Evolutionary conservation across 768 basidiomycete species (phyloP).

Genomic region (Lanmaoa rubissima): DNA sequence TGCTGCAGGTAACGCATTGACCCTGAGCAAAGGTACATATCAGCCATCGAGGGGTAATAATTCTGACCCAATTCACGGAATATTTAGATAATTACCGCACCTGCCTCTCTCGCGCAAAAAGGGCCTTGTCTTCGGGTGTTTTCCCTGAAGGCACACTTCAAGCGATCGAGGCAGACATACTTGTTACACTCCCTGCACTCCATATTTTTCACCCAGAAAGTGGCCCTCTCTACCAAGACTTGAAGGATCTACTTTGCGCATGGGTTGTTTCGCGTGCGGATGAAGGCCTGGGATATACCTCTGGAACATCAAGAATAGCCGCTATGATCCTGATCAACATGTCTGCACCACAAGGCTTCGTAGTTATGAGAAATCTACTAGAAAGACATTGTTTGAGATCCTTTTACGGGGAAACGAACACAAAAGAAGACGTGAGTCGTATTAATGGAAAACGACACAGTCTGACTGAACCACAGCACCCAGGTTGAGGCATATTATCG

Average conservation of each 20-base stretch:
- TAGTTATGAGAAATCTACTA: slow-evolving; percentile 81
- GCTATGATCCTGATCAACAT: slow-evolving; percentile 88
- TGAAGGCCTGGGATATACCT: slow-evolving; percentile 73
- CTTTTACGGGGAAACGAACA: slow-evolving; percentile 71
- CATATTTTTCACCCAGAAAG: slow-evolving; percentile 76
- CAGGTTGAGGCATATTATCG: slow-evolving; percentile 92
- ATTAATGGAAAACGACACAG: slow-evolving; percentile 14
- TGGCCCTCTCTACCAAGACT: slow-evolving; percentile 78
- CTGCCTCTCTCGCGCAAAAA: slow-evolving; percentile 71
- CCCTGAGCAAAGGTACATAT: slow-evolving; percentile 76
- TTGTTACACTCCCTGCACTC: slow-evolving; percentile 67
- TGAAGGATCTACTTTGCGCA: slow-evolving; percentile 81
- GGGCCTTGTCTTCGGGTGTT: slow-evolving; percentile 58
- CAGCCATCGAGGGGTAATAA: slow-evolving; percentile 1
- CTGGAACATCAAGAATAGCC: slow-evolving; percentile 69
- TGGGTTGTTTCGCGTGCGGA: slow-evolving; percentile 87
- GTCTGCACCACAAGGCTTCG: slow-evolving; percentile 69
- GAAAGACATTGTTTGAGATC: slow-evolving; percentile 83
- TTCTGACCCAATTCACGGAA: slow-evolving; percentile 1
- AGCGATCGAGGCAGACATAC: slow-evolving; percentile 73
- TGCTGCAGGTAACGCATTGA: slow-evolving; percentile 81
- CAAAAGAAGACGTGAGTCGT: slow-evolving; percentile 75
- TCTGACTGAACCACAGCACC: slow-evolving; percentile 26
- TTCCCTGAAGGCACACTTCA: slow-evolving; percentile 65
- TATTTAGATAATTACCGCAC: slow-evolving; percentile 60